phyloP scores from a whole-genome alignment of 2,329 filamentous ascomycete species.

The Parascedosporium putredinis region DNA sequence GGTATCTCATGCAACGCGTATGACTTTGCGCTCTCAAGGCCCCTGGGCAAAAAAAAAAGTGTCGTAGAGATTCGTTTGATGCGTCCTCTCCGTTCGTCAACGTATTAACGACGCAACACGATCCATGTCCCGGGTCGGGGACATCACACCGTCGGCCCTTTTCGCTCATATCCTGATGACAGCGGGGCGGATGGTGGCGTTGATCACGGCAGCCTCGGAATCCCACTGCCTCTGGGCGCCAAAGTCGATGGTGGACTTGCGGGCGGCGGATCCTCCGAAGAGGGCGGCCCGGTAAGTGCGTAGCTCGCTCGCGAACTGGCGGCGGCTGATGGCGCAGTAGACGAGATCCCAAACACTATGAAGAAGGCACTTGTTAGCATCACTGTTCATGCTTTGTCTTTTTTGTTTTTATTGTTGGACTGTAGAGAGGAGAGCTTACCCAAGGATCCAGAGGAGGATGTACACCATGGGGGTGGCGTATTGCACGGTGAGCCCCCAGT shows the following conservation, averaged over 20 bases:
- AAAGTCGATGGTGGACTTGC: not conserved
- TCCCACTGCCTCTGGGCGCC: not conserved
- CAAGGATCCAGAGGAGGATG: conserved; percentile 25
- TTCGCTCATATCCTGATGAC: no score
- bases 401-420: no score
- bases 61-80: no score
- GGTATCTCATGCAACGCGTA: conserved; percentile 2
- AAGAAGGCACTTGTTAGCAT: no score
- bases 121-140: no score
- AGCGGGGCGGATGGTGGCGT: not conserved
- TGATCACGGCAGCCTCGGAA: not conserved
- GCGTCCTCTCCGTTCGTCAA: no score
- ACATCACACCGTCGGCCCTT: no score
- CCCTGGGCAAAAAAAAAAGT: no score
- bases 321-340: conserved; percentile 10
- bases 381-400: no score
- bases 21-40: not conserved
- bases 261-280: not conserved
- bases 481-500: conserved; percentile 23
- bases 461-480: conserved; percentile 23
- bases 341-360: conserved; percentile 12
- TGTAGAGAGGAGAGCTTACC: conserved; percentile 17
- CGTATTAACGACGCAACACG: no score
- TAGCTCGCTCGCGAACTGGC: conserved; percentile 4
- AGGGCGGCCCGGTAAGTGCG: conserved; percentile 4